Conservation (phyloP, 331 rosid species). For the Quercus lobata region DNA sequence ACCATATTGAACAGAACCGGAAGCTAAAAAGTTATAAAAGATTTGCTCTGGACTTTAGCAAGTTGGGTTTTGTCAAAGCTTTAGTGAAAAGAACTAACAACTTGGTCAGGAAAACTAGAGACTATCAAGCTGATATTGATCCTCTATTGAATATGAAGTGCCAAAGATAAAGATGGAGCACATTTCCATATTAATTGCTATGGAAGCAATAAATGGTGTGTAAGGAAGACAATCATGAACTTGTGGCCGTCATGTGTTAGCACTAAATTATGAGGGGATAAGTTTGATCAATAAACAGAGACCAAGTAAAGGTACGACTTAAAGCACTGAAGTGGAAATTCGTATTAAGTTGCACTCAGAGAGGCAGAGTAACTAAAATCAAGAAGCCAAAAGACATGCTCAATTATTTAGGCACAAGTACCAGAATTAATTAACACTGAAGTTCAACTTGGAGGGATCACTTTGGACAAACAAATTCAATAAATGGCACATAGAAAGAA, state of each 20-base stretch:
- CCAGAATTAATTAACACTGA: slow-evolving; percentile 29
- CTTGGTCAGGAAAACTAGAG: no score
- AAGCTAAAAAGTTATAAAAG: background rate
- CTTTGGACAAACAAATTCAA: slow-evolving; percentile 9
- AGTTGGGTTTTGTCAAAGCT: slow-evolving; percentile 13
- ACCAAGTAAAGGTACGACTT: slow-evolving; percentile 24
- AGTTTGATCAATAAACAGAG: slow-evolving; percentile 30
- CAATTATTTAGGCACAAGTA: slow-evolving; percentile 25
- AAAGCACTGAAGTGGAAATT: slow-evolving; percentile 33
- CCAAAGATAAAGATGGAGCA: slow-evolving; percentile 12
- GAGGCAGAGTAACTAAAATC: slow-evolving; percentile 6
- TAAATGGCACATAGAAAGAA: slow-evolving; percentile 11
- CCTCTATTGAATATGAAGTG: background rate
- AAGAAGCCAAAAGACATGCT: background rate
- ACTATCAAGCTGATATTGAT: no score
- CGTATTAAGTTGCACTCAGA: slow-evolving; percentile 22
- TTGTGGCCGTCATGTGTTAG: background rate
- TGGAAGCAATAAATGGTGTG: slow-evolving; percentile 19
- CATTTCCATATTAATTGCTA: slow-evolving; percentile 10
- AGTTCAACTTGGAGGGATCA: slow-evolving; percentile 10
- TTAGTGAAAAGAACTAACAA: background rate
- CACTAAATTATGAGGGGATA: background rate
- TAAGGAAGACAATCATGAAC: background rate
- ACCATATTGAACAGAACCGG: slow-evolving; percentile 16
- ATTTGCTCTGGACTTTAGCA: background rate